Percentiles rank a stretch among this genome's conserved stretches.
Evolutionary conservation across 2,329 filamentous ascomycete species (phyloP).

Genomic region (Rachicladosporium sp.): DNA sequence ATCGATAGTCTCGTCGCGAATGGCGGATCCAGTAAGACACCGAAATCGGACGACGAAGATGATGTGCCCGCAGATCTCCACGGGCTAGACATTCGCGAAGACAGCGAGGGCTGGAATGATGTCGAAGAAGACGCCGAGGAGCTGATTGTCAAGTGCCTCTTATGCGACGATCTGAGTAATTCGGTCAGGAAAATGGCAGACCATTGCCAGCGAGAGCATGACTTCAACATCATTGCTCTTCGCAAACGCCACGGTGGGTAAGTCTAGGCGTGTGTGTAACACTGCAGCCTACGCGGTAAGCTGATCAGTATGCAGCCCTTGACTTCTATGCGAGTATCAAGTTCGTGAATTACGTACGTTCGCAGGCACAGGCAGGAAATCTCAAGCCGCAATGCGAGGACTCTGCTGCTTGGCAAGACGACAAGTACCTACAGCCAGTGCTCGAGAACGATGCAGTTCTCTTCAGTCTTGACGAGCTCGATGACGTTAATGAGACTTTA

Average conservation of each 20-base stretch:
- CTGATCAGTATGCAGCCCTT: conserved; percentile 20
- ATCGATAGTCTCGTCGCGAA: too few species aligned
- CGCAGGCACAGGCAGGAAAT: conserved; percentile 26
- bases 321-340: conserved; percentile 35
- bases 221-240: conserved; percentile 28
- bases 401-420: conserved; percentile 55
- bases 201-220: conserved; percentile 25
- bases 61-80: conserved; percentile 9
- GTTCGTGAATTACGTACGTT: conserved; percentile 38
- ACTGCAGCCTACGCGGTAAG: neutral
- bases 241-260: conserved; percentile 25
- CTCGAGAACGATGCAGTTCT: conserved; percentile 83
- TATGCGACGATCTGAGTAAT: conserved; percentile 25
- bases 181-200: conserved; percentile 24
- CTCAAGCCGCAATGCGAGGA: conserved; percentile 45
- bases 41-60: conserved; percentile 6
- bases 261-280: neutral
- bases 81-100: conserved; percentile 18
- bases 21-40: too few species aligned
- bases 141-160: conserved; percentile 27
- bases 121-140: conserved; percentile 29
- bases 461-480: conserved; percentile 73
- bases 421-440: conserved; percentile 70
- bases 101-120: conserved; percentile 34
- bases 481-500: conserved; percentile 11